Conservation (phyloP, 208 protist genomes). For the Ichthyophonus hoferi region DNA sequence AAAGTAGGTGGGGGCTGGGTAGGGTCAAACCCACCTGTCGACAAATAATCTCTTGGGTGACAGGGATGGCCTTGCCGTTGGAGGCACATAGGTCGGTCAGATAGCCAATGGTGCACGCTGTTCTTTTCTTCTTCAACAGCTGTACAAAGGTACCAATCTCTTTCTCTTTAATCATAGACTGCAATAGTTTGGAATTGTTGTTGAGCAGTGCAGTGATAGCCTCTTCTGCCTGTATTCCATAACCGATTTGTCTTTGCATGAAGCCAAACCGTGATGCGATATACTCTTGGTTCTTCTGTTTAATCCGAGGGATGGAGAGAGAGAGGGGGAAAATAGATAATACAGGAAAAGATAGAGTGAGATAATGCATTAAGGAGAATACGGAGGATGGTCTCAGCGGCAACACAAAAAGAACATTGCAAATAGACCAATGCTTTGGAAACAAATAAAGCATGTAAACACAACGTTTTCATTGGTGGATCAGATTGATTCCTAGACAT, state of each 20-base stretch:
- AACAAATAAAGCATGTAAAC: no score
- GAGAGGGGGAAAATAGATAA: no score
- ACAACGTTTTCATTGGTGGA: no score
- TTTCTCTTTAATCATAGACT: conserved; percentile 28
- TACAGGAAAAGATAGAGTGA: no score
- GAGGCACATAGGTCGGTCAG: conserved; percentile 36
- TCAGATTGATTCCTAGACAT: no score
- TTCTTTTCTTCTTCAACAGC: conserved; percentile 27
- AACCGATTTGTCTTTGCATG: conserved; percentile 48
- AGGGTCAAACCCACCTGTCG: no score
- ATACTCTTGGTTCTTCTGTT: conserved; percentile 34
- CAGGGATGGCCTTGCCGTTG: conserved; percentile 36
- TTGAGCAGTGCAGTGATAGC: conserved; percentile 46
- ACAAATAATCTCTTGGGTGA: conserved; percentile 47
- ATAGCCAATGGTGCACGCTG: conserved; percentile 29
- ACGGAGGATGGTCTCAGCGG: no score
- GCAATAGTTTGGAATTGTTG: conserved; percentile 47
- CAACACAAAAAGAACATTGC: no score
- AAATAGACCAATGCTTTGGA: no score
- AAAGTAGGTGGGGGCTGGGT: no score
- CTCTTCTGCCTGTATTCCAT: conserved; percentile 36
- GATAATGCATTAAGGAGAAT: no score
- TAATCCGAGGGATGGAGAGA: no score
- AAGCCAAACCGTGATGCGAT: conserved; percentile 36
- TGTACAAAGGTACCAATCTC: conserved; percentile 43